Percentiles rank a stretch among this genome's conserved stretches.
These are phyloP conservation scores for Acanthamoeba castellanii DNA, from an alignment of 208 protist genomes.

Conservation along the genomic window DNA sequence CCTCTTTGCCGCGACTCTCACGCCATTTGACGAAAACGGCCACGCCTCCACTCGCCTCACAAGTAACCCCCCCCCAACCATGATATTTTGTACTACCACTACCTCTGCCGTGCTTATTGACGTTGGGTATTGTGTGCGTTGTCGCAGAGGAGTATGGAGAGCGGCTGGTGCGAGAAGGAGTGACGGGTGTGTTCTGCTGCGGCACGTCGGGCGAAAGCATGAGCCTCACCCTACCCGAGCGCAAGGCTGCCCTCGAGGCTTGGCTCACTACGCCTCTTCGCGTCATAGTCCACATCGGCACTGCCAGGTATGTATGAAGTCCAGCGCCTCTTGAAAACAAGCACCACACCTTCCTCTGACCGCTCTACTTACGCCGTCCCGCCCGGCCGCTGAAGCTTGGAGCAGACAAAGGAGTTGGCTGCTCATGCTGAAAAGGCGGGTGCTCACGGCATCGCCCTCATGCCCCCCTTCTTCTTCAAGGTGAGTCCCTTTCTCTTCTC, in stretches of 20 bases:
- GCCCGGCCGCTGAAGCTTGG: neutral
- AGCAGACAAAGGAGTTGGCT: constrained; percentile 40
- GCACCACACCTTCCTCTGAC: neutral
- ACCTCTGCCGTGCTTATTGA: too few relatives aligned
- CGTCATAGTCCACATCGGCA: constrained; percentile 50
- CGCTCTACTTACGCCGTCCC: neutral
- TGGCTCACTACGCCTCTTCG: constrained; percentile 29
- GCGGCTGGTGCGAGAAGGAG: constrained; percentile 18
- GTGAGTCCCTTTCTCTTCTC: neutral
- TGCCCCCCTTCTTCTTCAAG: constrained; percentile 71
- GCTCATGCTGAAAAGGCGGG: constrained; percentile 3
- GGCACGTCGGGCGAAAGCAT: constrained; percentile 67
- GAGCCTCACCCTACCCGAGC: constrained; percentile 30
- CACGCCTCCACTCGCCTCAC: neutral
- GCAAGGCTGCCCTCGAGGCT: constrained; percentile 39
- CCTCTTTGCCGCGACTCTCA: constrained; percentile 23
- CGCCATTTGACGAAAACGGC: neutral
- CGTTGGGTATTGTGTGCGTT: neutral
- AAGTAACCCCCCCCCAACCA: neutral
- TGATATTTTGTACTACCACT: too few relatives aligned
- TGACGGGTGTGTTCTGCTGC: constrained; percentile 48
- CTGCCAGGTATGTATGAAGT: neutral
- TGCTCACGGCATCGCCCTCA: constrained; percentile 25
- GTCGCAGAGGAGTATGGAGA: neutral
- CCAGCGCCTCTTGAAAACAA: neutral